Evolutionary conservation across 257 asterid species (phyloP), one percentile per base, ranked within the genome.

Genomic region (Solanum peruvianum): DNA sequence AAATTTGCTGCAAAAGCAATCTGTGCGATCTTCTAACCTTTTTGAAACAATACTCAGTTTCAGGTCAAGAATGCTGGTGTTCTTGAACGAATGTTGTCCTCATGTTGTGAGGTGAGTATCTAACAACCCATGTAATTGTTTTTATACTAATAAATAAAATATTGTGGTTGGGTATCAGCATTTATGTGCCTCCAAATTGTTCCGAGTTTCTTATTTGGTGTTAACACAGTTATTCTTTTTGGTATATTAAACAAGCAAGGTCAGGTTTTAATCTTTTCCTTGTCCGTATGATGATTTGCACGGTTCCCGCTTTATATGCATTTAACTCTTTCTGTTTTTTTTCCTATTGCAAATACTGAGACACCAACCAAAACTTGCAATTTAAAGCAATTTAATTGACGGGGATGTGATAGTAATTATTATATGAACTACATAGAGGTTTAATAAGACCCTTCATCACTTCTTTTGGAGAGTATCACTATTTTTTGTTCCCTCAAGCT

Each of bases 81-180:
- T 49, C 88, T 90, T 45, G 99, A 97, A 87, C 92, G 93, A 86
- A 87, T 94, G 90, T 73, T 96, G 58, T 60, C 95, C 47, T 86
- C 97, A 86, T 97, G 99, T 88, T 95, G 98, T 84, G 97, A 94
- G 98, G 99, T 97, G 87, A 71, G 88, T 86, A 27, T 84, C 86
- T 56, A 86, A 76, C 73, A 89, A 81, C 72, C 67, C 80, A 49
- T 27, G 66, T 29, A 49, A 29, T 29, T 29, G 27, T 47, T 44
- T 47, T 80, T 31, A 47, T 80, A 31, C 66, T 47, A 29, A 29
- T 11, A 29, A 80, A 47, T 14, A 47, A 49, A 9, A 18, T 80
- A 11, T 80, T 80, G 44, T 47, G 27, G 85, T 29, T 49, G 85
- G 56, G 44, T 80, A 80, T 29, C 67, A 20, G 44, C 85, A 49